Base-by-base conservation (phyloP, 2,329 filamentous ascomycete genomes). In the Epichloe sp. region DNA sequence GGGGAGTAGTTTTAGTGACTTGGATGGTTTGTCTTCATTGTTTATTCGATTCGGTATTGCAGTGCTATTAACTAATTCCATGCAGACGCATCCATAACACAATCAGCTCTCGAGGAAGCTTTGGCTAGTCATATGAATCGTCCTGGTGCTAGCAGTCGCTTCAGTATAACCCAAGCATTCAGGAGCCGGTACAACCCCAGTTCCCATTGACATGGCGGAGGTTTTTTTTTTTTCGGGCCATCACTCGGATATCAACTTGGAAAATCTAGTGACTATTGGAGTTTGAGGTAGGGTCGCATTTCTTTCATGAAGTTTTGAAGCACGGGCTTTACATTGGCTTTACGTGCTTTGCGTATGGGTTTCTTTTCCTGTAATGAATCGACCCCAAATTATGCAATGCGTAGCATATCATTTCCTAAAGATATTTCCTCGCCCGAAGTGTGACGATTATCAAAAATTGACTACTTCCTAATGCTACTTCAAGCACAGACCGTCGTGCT, bases 1-100 rank as follows among this genome's bases (percentile, higher is more conserved):
- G 81, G 85, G 86, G 1, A 91, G 86, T 64, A 90, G 86, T 59
- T 93, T 88, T 60, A 91, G 86, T 66, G 88, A 93, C 68, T 74
- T 94, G 43, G 87, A 91, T 63, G 86, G 85, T 79, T 71, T 53
- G 64, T 58, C 53, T 43, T 23, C 47, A 36, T 23, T 5, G 7
- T 17, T 49, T n/a, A 53, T 44, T 42, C 14, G 47, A 47, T 49
- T 48, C 10, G 35, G 48, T 47, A 48, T 7, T 19, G 37, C 15
- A 53, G 11, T 34, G 2, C 5, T 26, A 3, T 38, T 55, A 35
- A 55, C 49, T 38, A 45, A 44, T 19, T 21, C 5, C 2, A 17
- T 7, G 12, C 34, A 86, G 86, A 90, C 72, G 81, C 85, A 17
- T 88, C 85, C 17, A 82, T 91, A 15, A 89, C 86, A 31, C 85